Percentiles rank a stretch among this genome's conserved stretches.
Evolutionary conservation across 2,329 filamentous ascomycete genomes (phyloP).

Genomic region (Orbilia blumenaviensis): DNA sequence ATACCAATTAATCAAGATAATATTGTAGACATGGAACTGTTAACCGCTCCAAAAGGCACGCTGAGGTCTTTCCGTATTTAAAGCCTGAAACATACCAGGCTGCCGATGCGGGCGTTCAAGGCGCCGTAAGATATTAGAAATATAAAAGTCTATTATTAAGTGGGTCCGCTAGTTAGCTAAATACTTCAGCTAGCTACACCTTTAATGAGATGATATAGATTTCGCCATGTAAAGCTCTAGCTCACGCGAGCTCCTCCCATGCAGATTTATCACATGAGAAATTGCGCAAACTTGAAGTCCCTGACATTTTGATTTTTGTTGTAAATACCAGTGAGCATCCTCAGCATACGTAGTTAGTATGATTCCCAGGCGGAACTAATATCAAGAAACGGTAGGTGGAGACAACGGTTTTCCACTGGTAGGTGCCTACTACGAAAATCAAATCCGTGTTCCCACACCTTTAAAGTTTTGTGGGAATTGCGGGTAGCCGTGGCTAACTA

Average conservation of each 20-base stretch:
- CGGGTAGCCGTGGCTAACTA: neutral
- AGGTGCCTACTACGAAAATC: neutral
- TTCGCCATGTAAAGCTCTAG: neutral
- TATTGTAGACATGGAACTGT: no score
- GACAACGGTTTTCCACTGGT: neutral
- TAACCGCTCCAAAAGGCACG: no score
- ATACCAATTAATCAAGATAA: neutral
- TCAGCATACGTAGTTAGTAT: neutral
- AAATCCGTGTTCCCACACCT: neutral
- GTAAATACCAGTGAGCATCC: neutral
- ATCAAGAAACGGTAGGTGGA: neutral
- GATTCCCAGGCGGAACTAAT: neutral
- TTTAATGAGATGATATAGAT: neutral
- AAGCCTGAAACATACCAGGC: neutral
- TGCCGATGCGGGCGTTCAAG: neutral
- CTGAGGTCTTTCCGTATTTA: neutral
- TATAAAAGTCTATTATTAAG: neutral
- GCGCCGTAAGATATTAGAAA: neutral
- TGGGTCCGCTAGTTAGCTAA: neutral
- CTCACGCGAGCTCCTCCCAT: slow-evolving; percentile 12
- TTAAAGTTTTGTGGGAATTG: neutral
- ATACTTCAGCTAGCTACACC: neutral
- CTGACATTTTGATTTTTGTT: no score
- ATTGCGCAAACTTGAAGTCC: neutral
- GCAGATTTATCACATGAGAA: neutral